Conservation (phyloP, 2,329 filamentous ascomycete species). For the Tricladium varicosporioides region DNA sequence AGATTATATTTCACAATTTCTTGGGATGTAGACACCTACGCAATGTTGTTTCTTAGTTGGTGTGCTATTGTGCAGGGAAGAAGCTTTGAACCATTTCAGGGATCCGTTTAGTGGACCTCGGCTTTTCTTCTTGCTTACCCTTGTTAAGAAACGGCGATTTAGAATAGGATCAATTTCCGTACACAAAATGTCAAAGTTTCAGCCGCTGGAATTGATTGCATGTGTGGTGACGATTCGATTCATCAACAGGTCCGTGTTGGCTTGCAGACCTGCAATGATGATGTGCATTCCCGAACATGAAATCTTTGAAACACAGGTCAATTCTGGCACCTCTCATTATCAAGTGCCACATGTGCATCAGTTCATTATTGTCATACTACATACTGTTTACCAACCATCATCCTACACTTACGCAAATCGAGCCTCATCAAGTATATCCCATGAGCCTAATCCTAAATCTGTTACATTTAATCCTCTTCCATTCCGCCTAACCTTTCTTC, state of each 20-base stretch:
- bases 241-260: no score
- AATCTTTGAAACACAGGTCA: no score
- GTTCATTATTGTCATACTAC: background rate
- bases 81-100: background rate
- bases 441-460: background rate
- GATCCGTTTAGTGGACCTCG: background rate
- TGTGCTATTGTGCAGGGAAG: background rate
- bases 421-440: background rate
- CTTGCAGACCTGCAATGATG: no score
- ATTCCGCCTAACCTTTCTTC: constrained; percentile 48
- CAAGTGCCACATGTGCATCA: background rate
- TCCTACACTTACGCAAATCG: background rate
- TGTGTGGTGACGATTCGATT: no score
- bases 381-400: background rate
- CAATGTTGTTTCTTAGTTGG: background rate
- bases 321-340: no score
- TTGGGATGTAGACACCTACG: background rate
- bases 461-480: constrained; percentile 28
- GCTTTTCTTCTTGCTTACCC: background rate
- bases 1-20: no score
- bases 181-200: background rate
- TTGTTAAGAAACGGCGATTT: background rate
- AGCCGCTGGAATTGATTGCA: background rate
- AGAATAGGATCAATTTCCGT: background rate
- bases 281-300: no score